A percentile compares a stretch with the other conserved stretches of the same genome.
Conservation (phyloP, 805 yeast species). For the Ogataea kodamae region DNA sequence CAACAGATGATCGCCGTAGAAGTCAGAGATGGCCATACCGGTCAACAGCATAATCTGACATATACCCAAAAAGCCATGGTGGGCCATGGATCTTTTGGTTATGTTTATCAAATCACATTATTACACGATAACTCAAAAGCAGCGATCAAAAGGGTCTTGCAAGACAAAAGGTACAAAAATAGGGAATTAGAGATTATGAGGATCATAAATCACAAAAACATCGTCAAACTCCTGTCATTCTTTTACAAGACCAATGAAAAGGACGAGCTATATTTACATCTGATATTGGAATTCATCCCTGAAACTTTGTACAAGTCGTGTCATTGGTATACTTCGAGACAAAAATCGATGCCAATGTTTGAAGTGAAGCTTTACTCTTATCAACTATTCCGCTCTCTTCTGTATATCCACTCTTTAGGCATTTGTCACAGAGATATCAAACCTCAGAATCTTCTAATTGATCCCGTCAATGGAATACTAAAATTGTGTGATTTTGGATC, state of each 20-base stretch:
- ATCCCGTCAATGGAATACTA: slow-evolving; percentile 78
- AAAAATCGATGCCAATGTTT: slow-evolving; percentile 78
- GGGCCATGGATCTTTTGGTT: slow-evolving; percentile 99
- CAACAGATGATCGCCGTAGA: slow-evolving; percentile 48
- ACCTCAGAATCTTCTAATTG: slow-evolving; percentile 84
- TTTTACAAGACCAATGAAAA: slow-evolving; percentile 65
- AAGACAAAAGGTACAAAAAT: slow-evolving; percentile 90
- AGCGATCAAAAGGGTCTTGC: slow-evolving; percentile 94
- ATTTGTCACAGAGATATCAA: slow-evolving; percentile 91
- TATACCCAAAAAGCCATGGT: slow-evolving; percentile 86
- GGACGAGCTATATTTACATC: slow-evolving; percentile 80
- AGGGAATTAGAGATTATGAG: slow-evolving; percentile 97
- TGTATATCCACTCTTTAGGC: slow-evolving; percentile 73
- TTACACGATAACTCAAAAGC: slow-evolving; percentile 72
- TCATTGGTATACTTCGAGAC: slow-evolving; percentile 74
- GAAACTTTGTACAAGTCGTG: slow-evolving; percentile 90
- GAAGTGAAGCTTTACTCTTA: slow-evolving; percentile 84
- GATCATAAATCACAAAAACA: slow-evolving; percentile 76
- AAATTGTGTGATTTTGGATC: slow-evolving; percentile 96
- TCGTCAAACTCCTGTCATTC: slow-evolving; percentile 83
- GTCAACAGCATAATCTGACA: slow-evolving; percentile 56
- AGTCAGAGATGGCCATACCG: slow-evolving; percentile 70
- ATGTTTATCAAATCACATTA: slow-evolving; percentile 86
- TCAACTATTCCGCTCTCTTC: slow-evolving; percentile 71
- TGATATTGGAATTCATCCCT: slow-evolving; percentile 91